Evolutionary conservation across 2,329 filamentous ascomycete species (phyloP).

Genomic region (Penicillium sp.): DNA sequence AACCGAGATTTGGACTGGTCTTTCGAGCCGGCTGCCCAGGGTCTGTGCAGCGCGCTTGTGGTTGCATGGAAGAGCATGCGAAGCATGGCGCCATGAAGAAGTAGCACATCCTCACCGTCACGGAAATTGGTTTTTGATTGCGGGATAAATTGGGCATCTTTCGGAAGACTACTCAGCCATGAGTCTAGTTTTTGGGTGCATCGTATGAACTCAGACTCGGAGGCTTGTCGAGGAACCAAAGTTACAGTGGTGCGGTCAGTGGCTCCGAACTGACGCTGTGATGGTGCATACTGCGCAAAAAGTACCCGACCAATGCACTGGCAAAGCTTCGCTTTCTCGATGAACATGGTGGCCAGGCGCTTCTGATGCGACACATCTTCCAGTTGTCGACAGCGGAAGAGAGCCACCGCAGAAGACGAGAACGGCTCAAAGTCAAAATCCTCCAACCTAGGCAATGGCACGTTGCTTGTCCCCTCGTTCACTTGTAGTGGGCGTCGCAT

Average conservation of each 20-base stretch:
- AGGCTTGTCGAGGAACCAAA: slow-evolving; percentile 76
- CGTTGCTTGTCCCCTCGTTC: slow-evolving; percentile 85
- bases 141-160: slow-evolving; percentile 67
- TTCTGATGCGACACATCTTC: slow-evolving; percentile 69
- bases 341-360: slow-evolving; percentile 77
- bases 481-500: slow-evolving; percentile 86
- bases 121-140: slow-evolving; percentile 59
- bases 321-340: slow-evolving; percentile 82
- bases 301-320: slow-evolving; percentile 82
- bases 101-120: slow-evolving; percentile 46
- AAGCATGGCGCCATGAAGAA: slow-evolving; percentile 74
- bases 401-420: slow-evolving; percentile 62
- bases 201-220: slow-evolving; percentile 70
- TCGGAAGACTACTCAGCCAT: slow-evolving; percentile 69
- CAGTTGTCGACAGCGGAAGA: slow-evolving; percentile 65
- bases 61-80: slow-evolving; percentile 91
- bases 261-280: slow-evolving; percentile 68
- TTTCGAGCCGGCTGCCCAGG: slow-evolving; percentile 66
- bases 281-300: slow-evolving; percentile 80
- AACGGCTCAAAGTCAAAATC: slow-evolving; percentile 75
- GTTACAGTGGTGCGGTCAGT: slow-evolving; percentile 74
- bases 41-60: slow-evolving; percentile 81
- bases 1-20: slow-evolving; percentile 45
- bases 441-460: slow-evolving; percentile 75
- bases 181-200: slow-evolving; percentile 73